phyloP scores from a whole-genome alignment of 2,329 filamentous ascomycete species.

The Neopestalotiopsis sp. region DNA sequence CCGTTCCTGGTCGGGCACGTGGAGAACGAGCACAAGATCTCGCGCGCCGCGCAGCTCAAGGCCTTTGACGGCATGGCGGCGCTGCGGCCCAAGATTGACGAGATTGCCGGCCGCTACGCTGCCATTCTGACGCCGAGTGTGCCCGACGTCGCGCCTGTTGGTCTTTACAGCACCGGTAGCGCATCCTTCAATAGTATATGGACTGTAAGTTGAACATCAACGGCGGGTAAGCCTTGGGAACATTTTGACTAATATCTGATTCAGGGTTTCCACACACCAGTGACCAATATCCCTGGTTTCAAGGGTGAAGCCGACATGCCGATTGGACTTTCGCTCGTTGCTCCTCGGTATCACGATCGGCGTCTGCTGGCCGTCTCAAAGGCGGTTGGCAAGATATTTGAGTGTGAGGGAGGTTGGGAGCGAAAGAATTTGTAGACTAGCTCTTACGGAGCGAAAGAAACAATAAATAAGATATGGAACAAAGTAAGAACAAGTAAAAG shows the following conservation, averaged over 20 bases:
- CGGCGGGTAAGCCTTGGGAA: neutral
- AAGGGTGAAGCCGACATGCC: constrained; percentile 61
- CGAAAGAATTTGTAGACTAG: constrained; percentile 13
- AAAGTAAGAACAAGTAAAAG: no score
- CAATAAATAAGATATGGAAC: neutral
- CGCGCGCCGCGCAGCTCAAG: constrained; percentile 52
- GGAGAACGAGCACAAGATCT: constrained; percentile 49
- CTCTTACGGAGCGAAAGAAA: neutral
- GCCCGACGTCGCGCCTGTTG: constrained; percentile 62
- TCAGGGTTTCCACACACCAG: constrained; percentile 61
- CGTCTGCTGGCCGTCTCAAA: constrained; percentile 45
- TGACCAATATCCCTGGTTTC: constrained; percentile 69
- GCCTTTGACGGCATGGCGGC: constrained; percentile 60
- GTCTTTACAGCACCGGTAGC: constrained; percentile 58
- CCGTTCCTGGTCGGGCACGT: constrained; percentile 53
- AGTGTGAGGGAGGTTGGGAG: constrained; percentile 41
- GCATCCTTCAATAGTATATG: constrained; percentile 56
- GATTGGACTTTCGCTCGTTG: constrained; percentile 60
- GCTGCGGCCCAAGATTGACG: constrained; percentile 59
- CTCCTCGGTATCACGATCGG: constrained; percentile 49
- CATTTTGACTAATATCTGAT: neutral
- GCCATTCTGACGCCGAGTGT: constrained; percentile 64
- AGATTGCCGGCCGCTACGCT: constrained; percentile 53
- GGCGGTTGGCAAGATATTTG: constrained; percentile 44
- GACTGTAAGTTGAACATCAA: constrained; percentile 48